These are phyloP conservation scores for Stygiomarasmius scandens DNA, from an alignment of 1,284 basidiomycete genomes.

Conservation along the genomic window DNA sequence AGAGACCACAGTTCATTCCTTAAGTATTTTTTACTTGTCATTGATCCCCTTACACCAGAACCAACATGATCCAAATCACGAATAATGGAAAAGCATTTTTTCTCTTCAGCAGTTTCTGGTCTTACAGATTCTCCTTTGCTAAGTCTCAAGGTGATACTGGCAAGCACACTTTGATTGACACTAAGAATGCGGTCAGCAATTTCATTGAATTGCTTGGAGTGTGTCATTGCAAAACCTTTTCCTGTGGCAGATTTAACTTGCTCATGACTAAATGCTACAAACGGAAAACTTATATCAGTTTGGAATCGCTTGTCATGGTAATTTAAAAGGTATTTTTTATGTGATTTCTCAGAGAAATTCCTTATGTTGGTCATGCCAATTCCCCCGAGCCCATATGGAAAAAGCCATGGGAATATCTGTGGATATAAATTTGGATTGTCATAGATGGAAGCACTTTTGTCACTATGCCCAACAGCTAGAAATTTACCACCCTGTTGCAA, in stretches of 20 bases:
- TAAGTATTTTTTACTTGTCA: constrained; percentile 33
- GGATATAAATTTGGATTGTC: constrained; percentile 33
- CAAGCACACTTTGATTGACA: constrained; percentile 27
- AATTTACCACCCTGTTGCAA: constrained; percentile 19
- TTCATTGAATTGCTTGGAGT: constrained; percentile 25
- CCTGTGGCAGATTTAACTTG: constrained; percentile 27
- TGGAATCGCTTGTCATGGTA: constrained; percentile 36
- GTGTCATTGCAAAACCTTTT: constrained; percentile 32
- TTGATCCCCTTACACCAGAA: constrained; percentile 32
- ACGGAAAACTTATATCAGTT: constrained; percentile 24
- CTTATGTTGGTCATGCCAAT: constrained; percentile 21
- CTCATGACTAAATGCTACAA: constrained; percentile 33
- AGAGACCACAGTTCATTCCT: constrained; percentile 38
- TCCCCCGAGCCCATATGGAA: constrained; percentile 37
- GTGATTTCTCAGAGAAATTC: constrained; percentile 19
- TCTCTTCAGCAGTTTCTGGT: constrained; percentile 30
- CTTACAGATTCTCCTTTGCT: constrained; percentile 10
- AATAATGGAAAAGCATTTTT: constrained; percentile 33
- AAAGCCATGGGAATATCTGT: constrained; percentile 37
- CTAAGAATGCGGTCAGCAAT: constrained; percentile 27
- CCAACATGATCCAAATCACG: constrained; percentile 28
- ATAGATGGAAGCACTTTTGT: constrained; percentile 25
- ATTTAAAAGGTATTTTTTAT: constrained; percentile 27
- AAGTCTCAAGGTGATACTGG: constrained; percentile 17
- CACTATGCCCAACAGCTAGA: constrained; percentile 25